Evolutionary conservation across 2,329 filamentous ascomycete genomes (phyloP).

Genomic region (Pseudogymnoascus sp.): DNA sequence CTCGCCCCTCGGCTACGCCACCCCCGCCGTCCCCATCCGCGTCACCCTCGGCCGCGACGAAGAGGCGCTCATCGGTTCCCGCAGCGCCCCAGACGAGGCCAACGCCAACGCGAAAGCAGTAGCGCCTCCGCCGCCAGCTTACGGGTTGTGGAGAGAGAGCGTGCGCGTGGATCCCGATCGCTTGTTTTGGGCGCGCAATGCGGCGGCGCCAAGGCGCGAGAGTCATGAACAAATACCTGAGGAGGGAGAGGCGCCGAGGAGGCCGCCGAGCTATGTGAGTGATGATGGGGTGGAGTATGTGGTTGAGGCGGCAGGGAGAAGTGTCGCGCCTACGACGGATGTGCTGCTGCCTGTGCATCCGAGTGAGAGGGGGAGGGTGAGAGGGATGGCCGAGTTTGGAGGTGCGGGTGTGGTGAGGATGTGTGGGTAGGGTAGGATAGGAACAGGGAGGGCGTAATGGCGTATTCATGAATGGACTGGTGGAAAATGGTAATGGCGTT

Average conservation of each 20-base stretch:
- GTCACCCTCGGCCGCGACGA: slow-evolving; percentile 69
- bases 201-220: slow-evolving; percentile 25
- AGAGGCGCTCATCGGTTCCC: slow-evolving; percentile 40
- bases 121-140: slow-evolving; percentile 66
- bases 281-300: slow-evolving; percentile 69
- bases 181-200: slow-evolving; percentile 69
- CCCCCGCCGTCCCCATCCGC: slow-evolving; percentile 65
- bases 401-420: slow-evolving; percentile 21
- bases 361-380: slow-evolving; percentile 33
- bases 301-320: slow-evolving; percentile 55
- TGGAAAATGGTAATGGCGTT: not conserved
- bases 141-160: slow-evolving; percentile 75
- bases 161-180: slow-evolving; percentile 75
- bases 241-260: slow-evolving; percentile 19
- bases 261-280: slow-evolving; percentile 68
- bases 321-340: slow-evolving; percentile 40
- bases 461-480: not conserved
- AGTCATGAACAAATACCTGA: slow-evolving; percentile 10
- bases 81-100: slow-evolving; percentile 22
- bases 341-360: slow-evolving; percentile 40
- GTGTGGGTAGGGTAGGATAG: slow-evolving; percentile 2
- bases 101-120: slow-evolving; percentile 45
- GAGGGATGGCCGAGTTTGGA: slow-evolving; percentile 15
- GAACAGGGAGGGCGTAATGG: not conserved
- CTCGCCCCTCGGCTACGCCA: slow-evolving; percentile 55